Conservation (phyloP, 441 rosid species). For the Flueggea neowawraea region DNA sequence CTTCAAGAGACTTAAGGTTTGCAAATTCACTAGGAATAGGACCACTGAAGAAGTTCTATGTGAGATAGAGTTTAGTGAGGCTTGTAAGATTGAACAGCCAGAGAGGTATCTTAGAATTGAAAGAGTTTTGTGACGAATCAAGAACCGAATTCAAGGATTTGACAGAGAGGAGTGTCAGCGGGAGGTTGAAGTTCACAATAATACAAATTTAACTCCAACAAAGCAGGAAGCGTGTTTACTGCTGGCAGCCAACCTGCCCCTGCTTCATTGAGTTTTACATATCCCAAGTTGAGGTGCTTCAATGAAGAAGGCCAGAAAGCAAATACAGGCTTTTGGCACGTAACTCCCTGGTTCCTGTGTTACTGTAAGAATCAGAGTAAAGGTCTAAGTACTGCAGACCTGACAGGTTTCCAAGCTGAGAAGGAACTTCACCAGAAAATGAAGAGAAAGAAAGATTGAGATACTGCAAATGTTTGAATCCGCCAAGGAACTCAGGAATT, state of each 20-base stretch:
- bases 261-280: conserved; percentile 21
- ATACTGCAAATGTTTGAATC: conserved; percentile 26
- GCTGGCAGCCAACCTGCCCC: conserved; percentile 32
- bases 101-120: conserved; percentile 28
- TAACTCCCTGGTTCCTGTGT: conserved; percentile 13
- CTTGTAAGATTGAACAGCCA: conserved; percentile 41
- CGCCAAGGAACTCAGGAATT: conserved; percentile 39
- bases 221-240: conserved; percentile 36
- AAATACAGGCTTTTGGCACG: conserved; percentile 22
- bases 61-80: conserved; percentile 30
- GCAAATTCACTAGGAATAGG: conserved; percentile 26
- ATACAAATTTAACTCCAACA: conserved; percentile 29
- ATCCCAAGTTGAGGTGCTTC: conserved; percentile 30
- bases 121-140: conserved; percentile 40
- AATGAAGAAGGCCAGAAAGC: conserved; percentile 39
- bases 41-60: conserved; percentile 29
- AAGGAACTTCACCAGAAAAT: conserved; percentile 39
- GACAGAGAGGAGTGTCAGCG: conserved; percentile 18
- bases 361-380: conserved; percentile 25
- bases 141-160: conserved; percentile 37
- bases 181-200: conserved; percentile 33
- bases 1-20: conserved; percentile 23
- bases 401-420: conserved; percentile 40
- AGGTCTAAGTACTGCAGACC: conserved; percentile 38
- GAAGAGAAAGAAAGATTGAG: conserved; percentile 40